A percentile compares a stretch with the other conserved stretches of the same genome.
These are phyloP conservation scores for Crithidia sp. DNA, from an alignment of 208 protist species.

Conservation along the genomic window DNA sequence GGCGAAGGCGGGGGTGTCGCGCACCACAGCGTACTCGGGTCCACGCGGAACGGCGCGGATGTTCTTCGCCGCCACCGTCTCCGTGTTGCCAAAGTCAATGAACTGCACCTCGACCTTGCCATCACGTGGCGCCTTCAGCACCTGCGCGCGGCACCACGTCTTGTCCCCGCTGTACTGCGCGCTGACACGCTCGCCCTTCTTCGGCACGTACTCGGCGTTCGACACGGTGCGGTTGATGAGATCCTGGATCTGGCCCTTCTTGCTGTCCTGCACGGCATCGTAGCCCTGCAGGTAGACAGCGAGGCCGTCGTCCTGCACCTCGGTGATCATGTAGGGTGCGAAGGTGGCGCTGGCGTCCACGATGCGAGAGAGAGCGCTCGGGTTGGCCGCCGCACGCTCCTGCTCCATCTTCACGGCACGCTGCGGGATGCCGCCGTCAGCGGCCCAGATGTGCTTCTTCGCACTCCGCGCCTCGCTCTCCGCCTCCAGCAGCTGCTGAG, in stretches of 20 bases:
- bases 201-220: constrained; percentile 32
- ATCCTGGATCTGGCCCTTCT: constrained; percentile 55
- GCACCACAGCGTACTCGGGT: constrained; percentile 73
- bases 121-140: constrained; percentile 52
- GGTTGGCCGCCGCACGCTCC: constrained; percentile 50
- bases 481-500: constrained; percentile 74
- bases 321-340: constrained; percentile 54
- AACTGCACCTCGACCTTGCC: constrained; percentile 70
- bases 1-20: constrained; percentile 70
- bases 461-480: constrained; percentile 59
- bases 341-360: constrained; percentile 54
- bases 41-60: constrained; percentile 71
- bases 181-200: constrained; percentile 77
- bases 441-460: constrained; percentile 71
- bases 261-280: constrained; percentile 43
- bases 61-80: constrained; percentile 51
- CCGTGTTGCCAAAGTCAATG: constrained; percentile 89
- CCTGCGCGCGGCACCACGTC: constrained; percentile 81
- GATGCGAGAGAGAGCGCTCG: constrained; percentile 40
- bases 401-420: constrained; percentile 69
- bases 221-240: constrained; percentile 58
- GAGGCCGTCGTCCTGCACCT: constrained; percentile 77
- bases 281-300: constrained; percentile 77
- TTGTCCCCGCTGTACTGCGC: constrained; percentile 81
- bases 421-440: constrained; percentile 53